Percentiles rank a stretch among this genome's conserved stretches.
Evolutionary conservation across 2,329 filamentous ascomycete genomes (phyloP).

Genomic region (Dothideomycetes sp.): DNA sequence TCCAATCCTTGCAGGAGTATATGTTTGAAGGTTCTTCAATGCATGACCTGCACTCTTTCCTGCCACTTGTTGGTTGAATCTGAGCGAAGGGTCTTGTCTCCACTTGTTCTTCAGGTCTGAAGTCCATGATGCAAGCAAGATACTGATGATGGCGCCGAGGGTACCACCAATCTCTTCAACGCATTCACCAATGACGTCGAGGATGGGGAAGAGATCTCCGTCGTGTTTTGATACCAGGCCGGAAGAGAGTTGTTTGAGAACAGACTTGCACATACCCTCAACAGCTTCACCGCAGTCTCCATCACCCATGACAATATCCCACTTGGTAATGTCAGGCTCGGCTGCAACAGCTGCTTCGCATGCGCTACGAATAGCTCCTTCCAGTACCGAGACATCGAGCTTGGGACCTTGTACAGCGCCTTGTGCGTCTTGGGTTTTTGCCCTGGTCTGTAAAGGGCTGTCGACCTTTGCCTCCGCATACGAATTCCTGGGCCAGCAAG

Average conservation of each 20-base stretch:
- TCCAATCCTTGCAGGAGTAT: conserved; percentile 28
- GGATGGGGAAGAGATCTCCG: conserved; percentile 24
- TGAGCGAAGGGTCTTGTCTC: conserved; percentile 21
- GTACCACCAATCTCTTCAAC: conserved; percentile 31
- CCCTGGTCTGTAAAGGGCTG: conserved; percentile 2
- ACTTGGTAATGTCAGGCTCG: conserved; percentile 54
- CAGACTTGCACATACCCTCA: conserved; percentile 27
- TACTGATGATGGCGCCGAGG: conserved; percentile 29
- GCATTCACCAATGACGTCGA: conserved; percentile 27
- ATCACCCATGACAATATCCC: conserved; percentile 56
- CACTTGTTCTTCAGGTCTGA: conserved; percentile 29
- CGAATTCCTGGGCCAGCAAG: conserved; percentile 43
- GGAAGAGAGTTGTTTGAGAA: conserved; percentile 22
- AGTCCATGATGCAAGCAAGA: conserved; percentile 29
- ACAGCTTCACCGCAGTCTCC: conserved; percentile 56
- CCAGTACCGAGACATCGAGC: conserved; percentile 24
- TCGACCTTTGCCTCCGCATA: conserved; percentile 20
- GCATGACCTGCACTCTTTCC: conserved; percentile 28
- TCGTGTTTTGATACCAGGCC: conserved; percentile 14
- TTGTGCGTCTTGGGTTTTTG: neutral
- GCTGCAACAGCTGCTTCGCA: conserved; percentile 44
- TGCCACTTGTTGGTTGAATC: conserved; percentile 20
- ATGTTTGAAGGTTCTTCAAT: conserved; percentile 34
- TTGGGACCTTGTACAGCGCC: conserved; percentile 7
- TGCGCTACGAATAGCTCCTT: conserved; percentile 32